A percentile compares a stretch with the other conserved stretches of the same genome.
phyloP scores from a whole-genome alignment of 176 grass and related monocot species.

The Bothriochloa decipiens region DNA sequence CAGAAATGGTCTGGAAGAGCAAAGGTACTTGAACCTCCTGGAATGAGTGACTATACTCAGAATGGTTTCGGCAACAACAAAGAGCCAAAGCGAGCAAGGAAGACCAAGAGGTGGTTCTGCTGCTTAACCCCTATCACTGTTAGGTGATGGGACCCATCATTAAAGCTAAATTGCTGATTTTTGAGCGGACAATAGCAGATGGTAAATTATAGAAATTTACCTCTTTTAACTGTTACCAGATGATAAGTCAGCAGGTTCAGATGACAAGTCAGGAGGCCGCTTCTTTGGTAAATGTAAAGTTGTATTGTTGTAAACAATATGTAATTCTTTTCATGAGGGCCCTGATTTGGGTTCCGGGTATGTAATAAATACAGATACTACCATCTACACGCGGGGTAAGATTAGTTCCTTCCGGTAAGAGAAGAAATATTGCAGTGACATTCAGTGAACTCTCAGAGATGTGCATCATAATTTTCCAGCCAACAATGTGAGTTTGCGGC shows the following conservation, averaged over 20 bases:
- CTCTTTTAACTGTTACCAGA: no score
- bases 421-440: not conserved
- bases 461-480: not conserved
- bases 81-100: constrained; percentile 28
- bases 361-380: not conserved
- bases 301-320: constrained; percentile 48
- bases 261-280: not conserved
- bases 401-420: constrained; percentile 1
- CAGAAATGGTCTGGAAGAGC: no score
- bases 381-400: not conserved
- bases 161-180: not conserved
- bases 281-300: constrained; percentile 39
- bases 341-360: not conserved
- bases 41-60: not conserved
- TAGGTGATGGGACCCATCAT: constrained; percentile 9
- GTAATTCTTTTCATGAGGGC: not conserved
- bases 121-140: constrained; percentile 35
- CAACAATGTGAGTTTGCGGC: no score
- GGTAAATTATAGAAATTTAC: constrained; percentile 8
- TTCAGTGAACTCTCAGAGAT: not conserved
- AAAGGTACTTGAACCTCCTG: no score
- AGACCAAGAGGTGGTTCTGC: constrained; percentile 42
- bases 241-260: no score
- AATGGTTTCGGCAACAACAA: constrained; percentile 11
- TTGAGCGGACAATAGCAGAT: constrained; percentile 12